Evolutionary conservation across 805 yeast species (phyloP).

Genomic region (Cyberlindnera sargentensis): DNA sequence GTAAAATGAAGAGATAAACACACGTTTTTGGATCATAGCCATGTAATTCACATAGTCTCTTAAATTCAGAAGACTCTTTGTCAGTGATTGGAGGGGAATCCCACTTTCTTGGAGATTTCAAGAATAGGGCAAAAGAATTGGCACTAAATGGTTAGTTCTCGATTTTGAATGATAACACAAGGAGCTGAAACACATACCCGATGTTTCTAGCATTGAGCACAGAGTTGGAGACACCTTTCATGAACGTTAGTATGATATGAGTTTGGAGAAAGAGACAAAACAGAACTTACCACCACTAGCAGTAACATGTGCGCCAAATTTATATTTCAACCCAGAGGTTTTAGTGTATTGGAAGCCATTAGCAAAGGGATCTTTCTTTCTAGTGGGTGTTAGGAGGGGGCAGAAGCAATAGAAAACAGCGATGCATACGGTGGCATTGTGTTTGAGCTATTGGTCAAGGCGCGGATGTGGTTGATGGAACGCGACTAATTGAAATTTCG

Average conservation of each 20-base stretch:
- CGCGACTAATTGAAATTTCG: too few species aligned
- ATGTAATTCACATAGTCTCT: slow-evolving; percentile 49
- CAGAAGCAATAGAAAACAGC: not conserved
- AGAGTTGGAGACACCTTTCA: slow-evolving; percentile 50
- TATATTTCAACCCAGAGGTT: slow-evolving; percentile 37
- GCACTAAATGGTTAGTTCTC: slow-evolving; percentile 30
- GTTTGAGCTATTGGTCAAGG: not conserved
- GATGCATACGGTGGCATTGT: slow-evolving; percentile 20
- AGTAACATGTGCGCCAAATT: slow-evolving; percentile 87
- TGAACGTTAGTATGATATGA: not conserved
- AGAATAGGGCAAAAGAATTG: slow-evolving; percentile 83
- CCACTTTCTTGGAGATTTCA: slow-evolving; percentile 91
- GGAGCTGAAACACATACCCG: slow-evolving; percentile 27
- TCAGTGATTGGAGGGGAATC: slow-evolving; percentile 67
- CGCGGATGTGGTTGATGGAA: too few species aligned
- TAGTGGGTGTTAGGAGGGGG: not conserved
- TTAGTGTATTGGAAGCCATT: slow-evolving; percentile 31
- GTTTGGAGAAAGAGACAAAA: not conserved
- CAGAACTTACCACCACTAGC: slow-evolving; percentile 57
- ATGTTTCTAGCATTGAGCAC: slow-evolving; percentile 49
- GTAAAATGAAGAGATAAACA: not conserved
- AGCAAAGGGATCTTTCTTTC: slow-evolving; percentile 14
- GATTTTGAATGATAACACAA: too few species aligned
- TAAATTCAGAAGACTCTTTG: slow-evolving; percentile 64
- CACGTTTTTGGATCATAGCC: slow-evolving; percentile 61